These are phyloP conservation scores for Diaporthe sp. DNA, from an alignment of 2,329 filamentous ascomycete species.

Conservation along the genomic window DNA sequence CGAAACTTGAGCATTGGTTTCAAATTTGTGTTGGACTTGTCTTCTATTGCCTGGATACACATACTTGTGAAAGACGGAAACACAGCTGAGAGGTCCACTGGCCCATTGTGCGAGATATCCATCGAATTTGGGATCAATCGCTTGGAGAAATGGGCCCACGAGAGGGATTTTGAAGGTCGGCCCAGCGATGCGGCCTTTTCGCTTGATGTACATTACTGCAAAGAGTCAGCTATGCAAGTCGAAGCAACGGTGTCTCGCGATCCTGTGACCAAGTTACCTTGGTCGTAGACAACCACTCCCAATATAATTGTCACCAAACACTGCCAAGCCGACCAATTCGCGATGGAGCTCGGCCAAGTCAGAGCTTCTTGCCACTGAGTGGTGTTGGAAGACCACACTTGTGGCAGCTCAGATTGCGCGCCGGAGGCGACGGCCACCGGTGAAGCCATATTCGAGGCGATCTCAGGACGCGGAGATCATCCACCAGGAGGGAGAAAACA, in stretches of 20 bases:
- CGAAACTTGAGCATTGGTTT: not conserved
- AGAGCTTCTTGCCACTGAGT: not conserved
- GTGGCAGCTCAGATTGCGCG: slow-evolving; percentile 1
- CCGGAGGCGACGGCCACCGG: not conserved
- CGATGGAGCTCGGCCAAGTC: not conserved
- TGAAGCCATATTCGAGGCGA: not conserved
- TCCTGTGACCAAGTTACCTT: slow-evolving; percentile 42
- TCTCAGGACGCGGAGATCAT: not conserved
- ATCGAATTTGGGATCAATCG: slow-evolving; percentile 78
- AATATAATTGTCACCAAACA: slow-evolving; percentile 46
- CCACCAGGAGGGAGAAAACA: not conserved
- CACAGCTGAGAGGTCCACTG: slow-evolving; percentile 82
- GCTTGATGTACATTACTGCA: slow-evolving; percentile 68
- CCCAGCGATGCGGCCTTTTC: slow-evolving; percentile 72
- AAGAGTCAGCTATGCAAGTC: not conserved
- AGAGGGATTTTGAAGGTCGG: slow-evolving; percentile 73
- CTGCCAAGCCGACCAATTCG: slow-evolving; percentile 43
- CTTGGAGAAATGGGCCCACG: slow-evolving; percentile 82
- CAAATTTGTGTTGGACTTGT: too few relatives aligned
- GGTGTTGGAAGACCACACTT: slow-evolving; percentile 23
- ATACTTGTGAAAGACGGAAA: slow-evolving; percentile 88
- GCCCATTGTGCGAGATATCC: slow-evolving; percentile 82
- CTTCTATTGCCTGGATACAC: not conserved
- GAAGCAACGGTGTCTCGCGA: too few relatives aligned
- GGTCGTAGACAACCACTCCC: slow-evolving; percentile 51